Evolutionary conservation across 805 yeast genomes (phyloP), one percentile per base, ranked within the genome.

Genomic region (Brettanomyces custersianus): DNA sequence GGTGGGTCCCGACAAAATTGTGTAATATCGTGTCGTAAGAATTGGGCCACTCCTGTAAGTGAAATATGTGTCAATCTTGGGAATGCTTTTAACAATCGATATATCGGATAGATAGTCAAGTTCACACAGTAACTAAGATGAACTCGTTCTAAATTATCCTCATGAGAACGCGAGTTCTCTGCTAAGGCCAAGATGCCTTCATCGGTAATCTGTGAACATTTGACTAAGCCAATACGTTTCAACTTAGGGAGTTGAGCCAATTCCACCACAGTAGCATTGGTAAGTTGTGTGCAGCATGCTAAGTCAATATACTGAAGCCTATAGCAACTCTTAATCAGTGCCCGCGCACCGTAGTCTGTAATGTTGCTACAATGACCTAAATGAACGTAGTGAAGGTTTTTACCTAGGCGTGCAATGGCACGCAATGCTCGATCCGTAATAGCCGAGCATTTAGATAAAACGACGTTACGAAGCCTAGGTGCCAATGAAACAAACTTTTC

Each of bases 1-100:
- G 98, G 97, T 2, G 97, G 92, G 7, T 80, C 83, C 20, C 97
- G 78, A 56, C 96, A 88, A 58, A 76, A 88, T 44, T 74, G 77
- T 1, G 90, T 81, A 33, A 90, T 76, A 50, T 90, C 96, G 8
- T 80, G 70, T 41, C 95, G 70, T 53, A 90, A 68, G 60, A 92
- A 90, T n/a, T 94, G 82, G 1, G 80, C 67, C 19, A 90, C 87
- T 0, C 97, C 98, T 0, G 97, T 92, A 41, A 90, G 67, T 9
- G 95, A 84, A 40, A 90, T 67, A 58, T 90, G 98, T 1, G 96
- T 87, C 38, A 90, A 65, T 44, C 78, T 74, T 4, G 94, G 94
- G 51, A 96, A 90, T 33, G 79, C 72, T 57, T 75, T 77, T 39
- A 92, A 65, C 36, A 90, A 63, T 42, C 72, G 70, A 53, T 71